Conservation (phyloP, 306 rosid genomes). For the Sesbania bispinosa region DNA sequence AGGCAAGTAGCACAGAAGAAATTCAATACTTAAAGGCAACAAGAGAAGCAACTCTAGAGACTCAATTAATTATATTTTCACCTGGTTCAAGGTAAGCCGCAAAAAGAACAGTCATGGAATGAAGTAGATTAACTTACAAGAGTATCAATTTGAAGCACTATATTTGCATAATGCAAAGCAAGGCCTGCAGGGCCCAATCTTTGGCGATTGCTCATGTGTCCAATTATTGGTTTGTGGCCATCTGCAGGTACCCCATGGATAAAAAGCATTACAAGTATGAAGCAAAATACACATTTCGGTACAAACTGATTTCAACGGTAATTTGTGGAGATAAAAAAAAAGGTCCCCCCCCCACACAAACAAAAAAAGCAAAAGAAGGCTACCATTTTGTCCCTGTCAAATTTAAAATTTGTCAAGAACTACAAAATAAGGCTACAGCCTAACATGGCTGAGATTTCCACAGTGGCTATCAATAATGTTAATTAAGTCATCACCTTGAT, state of each 20-base stretch:
- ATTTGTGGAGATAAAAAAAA: background rate
- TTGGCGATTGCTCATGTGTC: slow-evolving; percentile 33
- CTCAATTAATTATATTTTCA: background rate
- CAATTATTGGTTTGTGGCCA: slow-evolving; percentile 36
- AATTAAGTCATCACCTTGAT: background rate
- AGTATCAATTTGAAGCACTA: slow-evolving; percentile 78
- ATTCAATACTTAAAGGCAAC: background rate
- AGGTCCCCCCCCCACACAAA: background rate
- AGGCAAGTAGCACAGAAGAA: background rate
- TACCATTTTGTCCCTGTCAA: background rate
- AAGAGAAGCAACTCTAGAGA: slow-evolving; percentile 5
- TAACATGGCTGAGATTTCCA: background rate
- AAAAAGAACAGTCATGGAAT: background rate
- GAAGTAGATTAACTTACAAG: slow-evolving; percentile 54
- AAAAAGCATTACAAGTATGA: slow-evolving; percentile 1
- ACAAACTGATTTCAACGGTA: slow-evolving; percentile 8
- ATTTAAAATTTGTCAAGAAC: background rate
- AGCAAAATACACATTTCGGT: slow-evolving; percentile 7
- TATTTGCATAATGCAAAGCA: slow-evolving; percentile 83
- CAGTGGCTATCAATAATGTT: background rate
- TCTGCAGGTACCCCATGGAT: slow-evolving; percentile 44
- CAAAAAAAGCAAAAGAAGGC: background rate
- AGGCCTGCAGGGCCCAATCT: slow-evolving; percentile 83
- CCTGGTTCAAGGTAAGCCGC: background rate
- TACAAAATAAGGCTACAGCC: background rate